phyloP scores from a whole-genome alignment of 495 filamentous ascomycete genomes.

The Penicillium soppii region DNA sequence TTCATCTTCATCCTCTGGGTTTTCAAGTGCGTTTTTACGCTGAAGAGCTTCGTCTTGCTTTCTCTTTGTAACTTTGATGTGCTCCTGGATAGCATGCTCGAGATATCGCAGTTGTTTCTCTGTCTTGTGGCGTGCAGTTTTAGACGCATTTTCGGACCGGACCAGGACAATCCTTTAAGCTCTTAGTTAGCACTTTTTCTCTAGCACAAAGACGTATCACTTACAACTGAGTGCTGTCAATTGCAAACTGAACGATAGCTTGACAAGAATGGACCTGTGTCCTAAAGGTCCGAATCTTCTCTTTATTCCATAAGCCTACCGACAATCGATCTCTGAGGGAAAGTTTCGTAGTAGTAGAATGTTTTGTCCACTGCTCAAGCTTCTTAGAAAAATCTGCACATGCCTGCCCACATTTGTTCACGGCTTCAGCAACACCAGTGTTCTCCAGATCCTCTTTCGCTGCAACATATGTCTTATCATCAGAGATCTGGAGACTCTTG shows the following conservation, averaged over 20 bases:
- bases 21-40: background rate
- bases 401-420: background rate
- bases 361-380: background rate
- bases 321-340: background rate
- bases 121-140: background rate
- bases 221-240: background rate
- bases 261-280: background rate
- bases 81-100: background rate
- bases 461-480: background rate
- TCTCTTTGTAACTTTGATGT: background rate
- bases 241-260: background rate
- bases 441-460: background rate
- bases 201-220: background rate
- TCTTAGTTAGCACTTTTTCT: background rate
- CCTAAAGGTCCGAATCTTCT: background rate
- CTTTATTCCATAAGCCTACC: background rate
- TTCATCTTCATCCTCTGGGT: background rate
- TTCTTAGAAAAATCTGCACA: background rate
- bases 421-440: background rate
- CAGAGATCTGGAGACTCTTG: background rate
- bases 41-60: background rate
- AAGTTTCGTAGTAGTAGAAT: background rate
- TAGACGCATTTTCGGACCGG: too few species aligned
- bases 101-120: background rate
- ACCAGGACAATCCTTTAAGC: background rate